phyloP scores from a whole-genome alignment of 176 grass and related monocot species.

The Puya raimondii region DNA sequence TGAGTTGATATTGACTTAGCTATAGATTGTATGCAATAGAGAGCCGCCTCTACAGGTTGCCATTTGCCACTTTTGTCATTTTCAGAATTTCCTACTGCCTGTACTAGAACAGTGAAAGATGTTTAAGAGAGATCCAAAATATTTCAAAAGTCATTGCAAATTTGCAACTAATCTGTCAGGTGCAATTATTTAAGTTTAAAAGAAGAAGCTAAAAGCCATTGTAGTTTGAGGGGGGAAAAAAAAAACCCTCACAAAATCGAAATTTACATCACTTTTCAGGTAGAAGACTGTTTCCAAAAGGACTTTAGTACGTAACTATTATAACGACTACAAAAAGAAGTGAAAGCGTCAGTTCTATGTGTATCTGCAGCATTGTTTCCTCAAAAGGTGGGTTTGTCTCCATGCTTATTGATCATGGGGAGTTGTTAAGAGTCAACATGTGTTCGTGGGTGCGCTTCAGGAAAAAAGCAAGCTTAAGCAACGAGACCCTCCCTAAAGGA shows the following conservation, averaged over 20 bases:
- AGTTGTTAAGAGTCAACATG: too few species aligned
- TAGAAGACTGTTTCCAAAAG: too few species aligned
- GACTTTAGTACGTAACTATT: too few species aligned
- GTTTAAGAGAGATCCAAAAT: background rate
- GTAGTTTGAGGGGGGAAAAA: background rate
- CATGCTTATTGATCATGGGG: too few species aligned
- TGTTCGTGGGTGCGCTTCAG: too few species aligned
- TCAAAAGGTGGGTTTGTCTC: too few species aligned
- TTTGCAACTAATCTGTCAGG: background rate
- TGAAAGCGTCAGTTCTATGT: too few species aligned
- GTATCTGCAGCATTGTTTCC: too few species aligned
- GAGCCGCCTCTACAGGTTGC: constrained; percentile 85
- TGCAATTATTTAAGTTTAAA: background rate
- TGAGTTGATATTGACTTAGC: constrained; percentile 69
- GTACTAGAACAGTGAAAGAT: constrained; percentile 23
- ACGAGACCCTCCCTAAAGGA: too few species aligned
- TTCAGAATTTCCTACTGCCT: constrained; percentile 58
- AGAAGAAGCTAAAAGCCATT: background rate
- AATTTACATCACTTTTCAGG: background rate
- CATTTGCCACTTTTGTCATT: constrained; percentile 51
- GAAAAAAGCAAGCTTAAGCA: too few species aligned
- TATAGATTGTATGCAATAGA: constrained; percentile 93
- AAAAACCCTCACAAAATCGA: background rate
- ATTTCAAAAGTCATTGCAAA: background rate
- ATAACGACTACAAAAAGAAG: too few species aligned